phyloP scores from a whole-genome alignment of 768 basidiomycete species.

The Suillus placidus region DNA sequence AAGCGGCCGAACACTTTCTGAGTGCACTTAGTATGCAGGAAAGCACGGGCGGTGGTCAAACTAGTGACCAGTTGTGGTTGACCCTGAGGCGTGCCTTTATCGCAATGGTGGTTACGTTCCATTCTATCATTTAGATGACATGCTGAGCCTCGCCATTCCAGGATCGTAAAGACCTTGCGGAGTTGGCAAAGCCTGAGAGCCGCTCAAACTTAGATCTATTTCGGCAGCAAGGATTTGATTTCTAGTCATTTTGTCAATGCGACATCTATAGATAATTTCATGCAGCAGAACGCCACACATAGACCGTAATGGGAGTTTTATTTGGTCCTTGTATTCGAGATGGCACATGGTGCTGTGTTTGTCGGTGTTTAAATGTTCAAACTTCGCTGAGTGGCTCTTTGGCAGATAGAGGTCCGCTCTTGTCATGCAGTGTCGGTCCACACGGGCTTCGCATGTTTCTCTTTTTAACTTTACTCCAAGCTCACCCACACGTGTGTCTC shows the following conservation, averaged over 20 bases:
- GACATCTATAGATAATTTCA: not conserved
- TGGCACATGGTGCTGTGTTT: not conserved
- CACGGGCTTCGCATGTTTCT: not conserved
- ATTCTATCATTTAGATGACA: not conserved
- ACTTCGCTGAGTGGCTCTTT: not conserved
- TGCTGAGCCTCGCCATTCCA: constrained; percentile 30
- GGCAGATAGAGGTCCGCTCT: not conserved
- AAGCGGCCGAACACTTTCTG: constrained; percentile 95
- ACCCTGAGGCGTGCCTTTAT: constrained; percentile 83
- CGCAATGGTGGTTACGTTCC: constrained; percentile 63
- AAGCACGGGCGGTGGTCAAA: constrained; percentile 60
- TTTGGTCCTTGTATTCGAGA: not conserved
- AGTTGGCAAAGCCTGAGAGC: constrained; percentile 63
- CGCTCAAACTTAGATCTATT: constrained; percentile 72
- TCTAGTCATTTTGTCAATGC: constrained; percentile 45
- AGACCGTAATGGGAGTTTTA: not conserved
- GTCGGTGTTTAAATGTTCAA: not conserved
- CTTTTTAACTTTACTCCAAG: not conserved
- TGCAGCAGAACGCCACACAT: not conserved
- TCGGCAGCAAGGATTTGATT: constrained; percentile 86
- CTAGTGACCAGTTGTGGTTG: constrained; percentile 86
- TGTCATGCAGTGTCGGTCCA: not conserved
- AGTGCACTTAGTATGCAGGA: constrained; percentile 83
- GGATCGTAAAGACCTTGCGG: constrained; percentile 84
- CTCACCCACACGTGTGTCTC: not conserved